Evolutionary conservation across 768 basidiomycete species (phyloP).

Genomic region (Postia placenta): DNA sequence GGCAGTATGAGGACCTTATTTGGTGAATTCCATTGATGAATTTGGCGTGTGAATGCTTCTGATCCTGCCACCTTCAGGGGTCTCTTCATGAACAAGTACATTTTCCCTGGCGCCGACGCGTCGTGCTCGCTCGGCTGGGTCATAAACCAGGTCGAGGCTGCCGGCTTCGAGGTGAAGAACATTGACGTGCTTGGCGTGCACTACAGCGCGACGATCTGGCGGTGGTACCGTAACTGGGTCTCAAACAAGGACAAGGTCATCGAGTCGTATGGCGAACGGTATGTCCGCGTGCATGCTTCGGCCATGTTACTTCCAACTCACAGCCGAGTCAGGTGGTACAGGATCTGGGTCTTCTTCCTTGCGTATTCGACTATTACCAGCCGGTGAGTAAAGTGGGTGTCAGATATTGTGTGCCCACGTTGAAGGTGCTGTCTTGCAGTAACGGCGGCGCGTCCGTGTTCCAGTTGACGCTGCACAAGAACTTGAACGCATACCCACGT

Average conservation of each 20-base stretch:
- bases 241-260: conserved; percentile 86
- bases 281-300: conserved; percentile 7
- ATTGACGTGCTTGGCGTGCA: conserved; percentile 97
- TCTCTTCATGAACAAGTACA: conserved; percentile 95
- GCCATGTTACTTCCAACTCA: too few relatives aligned
- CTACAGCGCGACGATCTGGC: conserved; percentile 84
- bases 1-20: conserved; percentile 98
- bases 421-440: conserved; percentile 28
- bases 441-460: conserved; percentile 91
- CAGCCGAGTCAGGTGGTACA: conserved; percentile 89
- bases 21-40: conserved; percentile 77
- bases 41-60: conserved; percentile 67
- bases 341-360: conserved; percentile 96
- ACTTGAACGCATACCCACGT: conserved; percentile 92
- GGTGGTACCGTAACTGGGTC: conserved; percentile 98
- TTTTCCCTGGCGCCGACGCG: conserved; percentile 99
- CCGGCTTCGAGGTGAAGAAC: conserved; percentile 96
- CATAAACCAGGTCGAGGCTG: conserved; percentile 76
- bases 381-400: conserved; percentile 39
- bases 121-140: conserved; percentile 96
- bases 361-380: conserved; percentile 85
- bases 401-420: neutral
- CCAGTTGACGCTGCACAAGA: conserved; percentile 98
- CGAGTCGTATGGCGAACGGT: conserved; percentile 82
- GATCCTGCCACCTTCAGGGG: conserved; percentile 44